Conservation (phyloP, 768 basidiomycete species). For the Goffeauzyma gilvescens region DNA sequence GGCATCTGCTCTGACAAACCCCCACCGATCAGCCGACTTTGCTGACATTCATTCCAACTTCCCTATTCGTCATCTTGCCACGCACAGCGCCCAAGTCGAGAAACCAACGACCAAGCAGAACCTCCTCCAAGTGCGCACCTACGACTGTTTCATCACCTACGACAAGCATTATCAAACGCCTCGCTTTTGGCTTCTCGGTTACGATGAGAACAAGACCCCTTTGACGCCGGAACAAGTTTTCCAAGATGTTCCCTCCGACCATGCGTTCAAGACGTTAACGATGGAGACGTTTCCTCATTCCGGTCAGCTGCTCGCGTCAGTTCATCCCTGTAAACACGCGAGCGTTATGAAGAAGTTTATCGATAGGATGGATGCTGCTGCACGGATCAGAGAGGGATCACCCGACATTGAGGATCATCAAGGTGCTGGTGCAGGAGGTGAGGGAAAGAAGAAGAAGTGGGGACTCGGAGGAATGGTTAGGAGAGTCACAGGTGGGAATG, state of each 20-base stretch:
- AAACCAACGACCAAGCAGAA: constrained; percentile 49
- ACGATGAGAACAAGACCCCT: constrained; percentile 87
- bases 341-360: constrained; percentile 99
- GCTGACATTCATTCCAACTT: neutral
- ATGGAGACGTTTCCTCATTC: constrained; percentile 97
- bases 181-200: constrained; percentile 89
- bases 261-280: constrained; percentile 95
- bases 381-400: constrained; percentile 50
- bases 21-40: constrained; percentile 1
- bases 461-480: constrained; percentile 50
- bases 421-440: constrained; percentile 28
- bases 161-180: constrained; percentile 99
- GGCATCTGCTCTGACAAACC: too few species aligned
- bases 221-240: constrained; percentile 79
- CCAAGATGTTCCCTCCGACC: constrained; percentile 91
- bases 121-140: constrained; percentile 84
- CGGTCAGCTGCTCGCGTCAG: constrained; percentile 57
- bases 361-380: constrained; percentile 85
- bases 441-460: constrained; percentile 44
- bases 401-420: neutral
- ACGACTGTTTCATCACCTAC: constrained; percentile 98
- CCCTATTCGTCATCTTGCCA: too few species aligned
- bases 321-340: constrained; percentile 96
- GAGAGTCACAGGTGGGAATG: constrained; percentile 45
- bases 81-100: too few species aligned